Evolutionary conservation across 2,329 filamentous ascomycete species (phyloP).

Genomic region (Penicillium italicum): DNA sequence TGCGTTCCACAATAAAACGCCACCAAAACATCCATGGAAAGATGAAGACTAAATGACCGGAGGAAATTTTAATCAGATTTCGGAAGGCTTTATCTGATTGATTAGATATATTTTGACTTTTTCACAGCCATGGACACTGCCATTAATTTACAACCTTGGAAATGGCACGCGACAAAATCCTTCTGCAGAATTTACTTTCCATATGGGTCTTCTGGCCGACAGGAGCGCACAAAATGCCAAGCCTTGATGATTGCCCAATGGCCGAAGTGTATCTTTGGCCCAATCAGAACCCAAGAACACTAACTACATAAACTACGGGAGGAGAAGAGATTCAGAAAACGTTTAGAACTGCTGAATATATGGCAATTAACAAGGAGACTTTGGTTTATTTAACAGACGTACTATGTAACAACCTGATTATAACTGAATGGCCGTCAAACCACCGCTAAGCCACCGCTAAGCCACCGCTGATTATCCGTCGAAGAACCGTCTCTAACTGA

Average conservation of each 20-base stretch:
- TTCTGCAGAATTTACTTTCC: not conserved
- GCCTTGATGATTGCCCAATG: not conserved
- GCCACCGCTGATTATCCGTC: not conserved
- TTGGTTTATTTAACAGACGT: no score
- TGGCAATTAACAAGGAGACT: not conserved
- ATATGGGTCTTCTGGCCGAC: not conserved
- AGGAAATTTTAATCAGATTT: not conserved
- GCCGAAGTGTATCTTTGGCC: not conserved
- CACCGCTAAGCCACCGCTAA: not conserved
- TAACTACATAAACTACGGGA: not conserved
- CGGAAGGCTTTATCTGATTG: not conserved
- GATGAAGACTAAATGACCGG: not conserved
- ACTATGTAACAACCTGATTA: no score
- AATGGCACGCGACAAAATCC: not conserved
- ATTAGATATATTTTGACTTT: slow-evolving; percentile 1
- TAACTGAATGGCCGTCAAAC: not conserved
- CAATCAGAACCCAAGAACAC: not conserved
- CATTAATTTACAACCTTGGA: not conserved
- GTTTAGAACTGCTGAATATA: not conserved
- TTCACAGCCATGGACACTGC: not conserved
- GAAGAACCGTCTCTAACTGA: no score
- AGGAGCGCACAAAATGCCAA: not conserved
- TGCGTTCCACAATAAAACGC: not conserved
- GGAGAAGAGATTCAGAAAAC: not conserved
- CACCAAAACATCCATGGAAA: not conserved